Conservation (phyloP, 2,329 filamentous ascomycete genomes). For the Fusarium buxicola region DNA sequence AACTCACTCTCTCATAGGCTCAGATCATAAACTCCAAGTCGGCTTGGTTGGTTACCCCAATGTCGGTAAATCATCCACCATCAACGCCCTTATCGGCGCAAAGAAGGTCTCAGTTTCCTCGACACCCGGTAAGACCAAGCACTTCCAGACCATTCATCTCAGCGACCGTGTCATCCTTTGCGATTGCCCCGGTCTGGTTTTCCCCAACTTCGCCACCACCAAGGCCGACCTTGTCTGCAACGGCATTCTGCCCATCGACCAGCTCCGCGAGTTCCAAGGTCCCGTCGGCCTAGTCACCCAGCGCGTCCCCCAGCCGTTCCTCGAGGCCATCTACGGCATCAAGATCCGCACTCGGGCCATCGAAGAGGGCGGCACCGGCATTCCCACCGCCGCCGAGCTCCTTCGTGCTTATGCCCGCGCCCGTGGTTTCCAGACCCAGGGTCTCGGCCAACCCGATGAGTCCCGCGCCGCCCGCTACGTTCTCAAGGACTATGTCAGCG, state of each 20-base stretch:
- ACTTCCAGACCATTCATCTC: constrained; percentile 98
- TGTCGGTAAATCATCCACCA: constrained; percentile 98
- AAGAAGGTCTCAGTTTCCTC: constrained; percentile 99
- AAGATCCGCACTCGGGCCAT: constrained; percentile 82
- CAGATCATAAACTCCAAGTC: constrained; percentile 80
- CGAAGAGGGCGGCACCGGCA: constrained; percentile 93
- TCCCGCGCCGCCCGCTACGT: constrained; percentile 89
- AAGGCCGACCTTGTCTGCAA: constrained; percentile 97
- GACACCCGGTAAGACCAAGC: constrained; percentile 98
- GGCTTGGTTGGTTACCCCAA: constrained; percentile 98
- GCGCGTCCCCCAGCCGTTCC: constrained; percentile 86
- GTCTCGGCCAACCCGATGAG: constrained; percentile 91
- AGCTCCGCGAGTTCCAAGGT: constrained; percentile 91
- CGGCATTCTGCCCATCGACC: constrained; percentile 94
- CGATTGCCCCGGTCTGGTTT: constrained; percentile 98
- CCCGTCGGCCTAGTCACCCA: constrained; percentile 85
- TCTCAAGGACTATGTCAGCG: constrained; percentile 97
- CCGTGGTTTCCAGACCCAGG: constrained; percentile 89
- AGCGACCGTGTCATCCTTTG: constrained; percentile 91
- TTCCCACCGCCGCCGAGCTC: constrained; percentile 86
- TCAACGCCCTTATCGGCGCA: constrained; percentile 97
- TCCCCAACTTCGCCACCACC: constrained; percentile 96
- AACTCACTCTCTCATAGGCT: constrained; percentile 49
- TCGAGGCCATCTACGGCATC: constrained; percentile 95
- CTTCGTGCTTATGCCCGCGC: constrained; percentile 88